phyloP scores from a whole-genome alignment of 208 protist species.

The Leishmania amazonensis region DNA sequence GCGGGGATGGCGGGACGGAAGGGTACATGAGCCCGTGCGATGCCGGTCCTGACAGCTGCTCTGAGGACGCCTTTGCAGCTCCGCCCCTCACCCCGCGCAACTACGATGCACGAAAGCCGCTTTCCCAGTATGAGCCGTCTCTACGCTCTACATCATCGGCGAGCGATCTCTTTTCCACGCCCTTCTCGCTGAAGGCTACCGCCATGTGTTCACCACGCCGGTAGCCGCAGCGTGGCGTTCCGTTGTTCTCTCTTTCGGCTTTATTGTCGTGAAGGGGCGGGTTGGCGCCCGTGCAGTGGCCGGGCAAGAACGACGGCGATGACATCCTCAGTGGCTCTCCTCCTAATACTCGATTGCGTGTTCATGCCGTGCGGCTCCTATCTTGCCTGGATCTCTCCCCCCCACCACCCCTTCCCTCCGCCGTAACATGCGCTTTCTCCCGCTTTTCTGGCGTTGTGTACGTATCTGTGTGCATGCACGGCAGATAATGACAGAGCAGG shows the following conservation, averaged over 20 bases:
- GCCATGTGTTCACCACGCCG: neutral
- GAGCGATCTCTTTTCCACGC: conserved; percentile 24
- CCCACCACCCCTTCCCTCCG: neutral
- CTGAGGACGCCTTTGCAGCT: neutral
- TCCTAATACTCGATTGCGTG: neutral
- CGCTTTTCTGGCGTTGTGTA: neutral
- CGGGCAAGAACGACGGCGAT: neutral
- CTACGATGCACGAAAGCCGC: conserved; percentile 17
- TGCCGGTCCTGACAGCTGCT: neutral
- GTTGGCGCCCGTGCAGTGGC: neutral
- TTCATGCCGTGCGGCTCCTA: neutral
- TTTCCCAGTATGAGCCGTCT: conserved; percentile 18
- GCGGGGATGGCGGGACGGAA: conserved; percentile 7
- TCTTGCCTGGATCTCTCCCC: neutral
- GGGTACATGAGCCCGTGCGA: conserved; percentile 17
- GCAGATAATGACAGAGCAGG: neutral
- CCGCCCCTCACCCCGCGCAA: conserved; percentile 31
- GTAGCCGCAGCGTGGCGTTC: conserved; percentile 8
- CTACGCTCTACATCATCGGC: conserved; percentile 21
- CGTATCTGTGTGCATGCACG: neutral
- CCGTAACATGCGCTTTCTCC: neutral
- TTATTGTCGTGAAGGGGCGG: neutral
- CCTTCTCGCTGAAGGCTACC: conserved; percentile 9
- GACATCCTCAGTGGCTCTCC: neutral
- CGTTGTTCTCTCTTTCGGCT: neutral